Evolutionary conservation across 2,329 filamentous ascomycete genomes (phyloP), one percentile per base, ranked within the genome.

Genomic region (Diaporthe vaccinii): DNA sequence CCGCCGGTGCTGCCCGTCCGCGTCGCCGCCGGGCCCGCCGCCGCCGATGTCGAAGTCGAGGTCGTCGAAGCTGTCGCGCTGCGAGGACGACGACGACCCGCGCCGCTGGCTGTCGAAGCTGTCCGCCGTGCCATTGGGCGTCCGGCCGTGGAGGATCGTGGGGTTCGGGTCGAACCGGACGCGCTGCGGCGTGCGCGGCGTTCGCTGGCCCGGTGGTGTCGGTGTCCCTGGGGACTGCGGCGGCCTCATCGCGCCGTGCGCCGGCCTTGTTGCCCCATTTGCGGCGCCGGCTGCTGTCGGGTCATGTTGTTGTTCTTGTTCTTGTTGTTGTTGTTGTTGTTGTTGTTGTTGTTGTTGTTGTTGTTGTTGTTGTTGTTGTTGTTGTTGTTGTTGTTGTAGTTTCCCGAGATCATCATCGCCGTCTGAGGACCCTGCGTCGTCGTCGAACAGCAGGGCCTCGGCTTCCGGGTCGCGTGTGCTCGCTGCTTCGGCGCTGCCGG

Each of bases 111-210:
- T 73, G 62, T 76, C 61, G 68, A 74, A 70, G 69, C 67, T 75
- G 72, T 76, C 62, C 41, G 73, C 73, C 15, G 75, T 69, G 73
- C 73, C 75, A 49, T 78, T 77, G 67, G 74, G 75, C 53, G 70
- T 74, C 15, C 51, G 71, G 4, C 73, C 74, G 65, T 73, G 78
- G 67, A 76, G 79, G 39, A 88, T 84, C 78, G 86, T 86, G 31
- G 87, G 87, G 25, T 83, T 85, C 71, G 91, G 85, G 79, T 93
- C 92, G 84, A 97, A 97, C 78, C 93, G 92, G 61, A 97, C 94
- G 36, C 94, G 89, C 81, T 94, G 93, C 12, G 71, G 71, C 1
- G 93, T 95, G 72, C 93, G 84, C 25, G 93, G 90, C 49, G 90
- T 89, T 76, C 85, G 76, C 28, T 57, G 58, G 22, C 49, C 36